These are phyloP conservation scores for Russula sp. DNA, from an alignment of 768 basidiomycete species.

Conservation along the genomic window DNA sequence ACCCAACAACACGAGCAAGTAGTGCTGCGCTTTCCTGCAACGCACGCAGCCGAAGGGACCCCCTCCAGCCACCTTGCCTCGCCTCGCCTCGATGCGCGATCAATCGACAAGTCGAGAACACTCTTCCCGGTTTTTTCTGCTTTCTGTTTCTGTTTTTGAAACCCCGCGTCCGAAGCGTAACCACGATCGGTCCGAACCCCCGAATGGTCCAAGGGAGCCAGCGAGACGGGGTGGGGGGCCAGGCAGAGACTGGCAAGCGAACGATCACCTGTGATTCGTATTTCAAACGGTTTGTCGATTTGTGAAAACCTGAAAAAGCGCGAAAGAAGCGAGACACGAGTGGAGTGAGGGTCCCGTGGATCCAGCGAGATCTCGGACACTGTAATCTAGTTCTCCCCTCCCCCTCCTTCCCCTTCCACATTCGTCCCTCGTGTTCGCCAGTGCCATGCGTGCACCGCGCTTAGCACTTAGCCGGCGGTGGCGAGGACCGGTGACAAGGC, in stretches of 20 bases:
- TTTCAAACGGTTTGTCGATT: not conserved
- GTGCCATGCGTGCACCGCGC: not conserved
- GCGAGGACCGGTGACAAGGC: not conserved
- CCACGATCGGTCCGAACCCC: not conserved
- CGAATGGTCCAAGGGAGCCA: not conserved
- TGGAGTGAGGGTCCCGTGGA: not conserved
- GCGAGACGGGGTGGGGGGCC: too few species aligned
- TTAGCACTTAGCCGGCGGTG: not conserved
- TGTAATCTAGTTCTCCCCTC: not conserved
- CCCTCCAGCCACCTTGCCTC: too few species aligned
- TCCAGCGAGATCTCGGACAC: not conserved
- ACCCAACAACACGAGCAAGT: too few species aligned
- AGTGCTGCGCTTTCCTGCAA: too few species aligned
- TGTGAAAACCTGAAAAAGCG: not conserved
- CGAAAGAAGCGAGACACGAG: not conserved
- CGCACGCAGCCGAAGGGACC: too few species aligned
- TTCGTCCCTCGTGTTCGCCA: not conserved
- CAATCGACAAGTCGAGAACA: too few species aligned
- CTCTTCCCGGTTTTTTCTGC: too few species aligned
- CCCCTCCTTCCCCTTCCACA: not conserved
- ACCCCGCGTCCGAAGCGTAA: not conserved
- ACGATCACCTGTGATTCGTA: too few species aligned
- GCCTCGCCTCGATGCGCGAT: too few species aligned
- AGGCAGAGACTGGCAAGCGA: too few species aligned
- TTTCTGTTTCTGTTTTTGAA: not conserved